phyloP scores from a whole-genome alignment of 164 flowering plant species.

The Sextonia rubra region DNA sequence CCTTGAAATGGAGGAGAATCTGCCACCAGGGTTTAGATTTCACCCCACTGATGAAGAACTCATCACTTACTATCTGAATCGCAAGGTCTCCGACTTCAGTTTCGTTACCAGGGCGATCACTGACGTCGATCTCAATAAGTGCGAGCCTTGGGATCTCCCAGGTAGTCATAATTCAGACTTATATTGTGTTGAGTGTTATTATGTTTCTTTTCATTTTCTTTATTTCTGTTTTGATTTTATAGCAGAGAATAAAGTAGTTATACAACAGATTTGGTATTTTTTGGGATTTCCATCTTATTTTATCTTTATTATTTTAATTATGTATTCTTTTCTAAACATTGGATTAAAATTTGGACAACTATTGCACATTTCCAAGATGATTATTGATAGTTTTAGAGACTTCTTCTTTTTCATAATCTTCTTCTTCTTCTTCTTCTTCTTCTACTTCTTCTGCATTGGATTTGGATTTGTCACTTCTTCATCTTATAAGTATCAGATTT shows the following conservation, averaged over 20 bases:
- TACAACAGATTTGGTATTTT: no score
- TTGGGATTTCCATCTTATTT: no score
- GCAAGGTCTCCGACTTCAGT: constrained; percentile 52
- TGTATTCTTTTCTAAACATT: no score
- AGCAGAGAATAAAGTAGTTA: no score
- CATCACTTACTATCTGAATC: constrained; percentile 53
- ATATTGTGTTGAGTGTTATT: not conserved
- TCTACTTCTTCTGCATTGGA: not conserved
- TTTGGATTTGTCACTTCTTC: not conserved
- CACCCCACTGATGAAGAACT: constrained; percentile 80
- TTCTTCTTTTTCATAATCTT: not conserved
- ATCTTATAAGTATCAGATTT: no score
- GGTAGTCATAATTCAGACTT: constrained; percentile 30
- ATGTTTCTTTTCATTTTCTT: not conserved
- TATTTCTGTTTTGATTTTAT: not conserved
- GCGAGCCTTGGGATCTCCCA: constrained; percentile 93
- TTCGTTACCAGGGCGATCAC: constrained; percentile 51
- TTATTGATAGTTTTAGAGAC: not conserved
- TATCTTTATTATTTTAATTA: no score
- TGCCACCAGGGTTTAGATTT: constrained; percentile 82
- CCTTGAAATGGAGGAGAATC: constrained; percentile 43
- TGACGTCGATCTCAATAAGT: constrained; percentile 79
- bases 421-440: not conserved
- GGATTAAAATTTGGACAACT: not conserved
- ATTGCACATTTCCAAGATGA: no score